These are phyloP conservation scores for Otatea glauca DNA, from an alignment of 176 grass and related monocot species.

Conservation along the genomic window DNA sequence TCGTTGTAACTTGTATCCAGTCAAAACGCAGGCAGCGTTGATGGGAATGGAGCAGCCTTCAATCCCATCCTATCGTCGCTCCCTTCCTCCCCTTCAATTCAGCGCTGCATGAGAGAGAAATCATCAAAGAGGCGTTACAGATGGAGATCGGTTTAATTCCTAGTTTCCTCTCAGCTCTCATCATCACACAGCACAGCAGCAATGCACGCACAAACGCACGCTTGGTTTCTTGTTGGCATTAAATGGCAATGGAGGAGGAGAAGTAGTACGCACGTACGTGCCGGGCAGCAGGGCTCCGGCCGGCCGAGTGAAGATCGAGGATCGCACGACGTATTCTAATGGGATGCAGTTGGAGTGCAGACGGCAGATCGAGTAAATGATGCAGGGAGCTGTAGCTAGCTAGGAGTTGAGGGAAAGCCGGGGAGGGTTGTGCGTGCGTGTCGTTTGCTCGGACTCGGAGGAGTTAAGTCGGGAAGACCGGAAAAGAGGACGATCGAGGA, in stretches of 20 bases:
- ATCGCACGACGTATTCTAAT: background rate
- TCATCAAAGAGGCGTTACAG: background rate
- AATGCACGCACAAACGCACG: background rate
- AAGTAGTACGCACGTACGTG: no score
- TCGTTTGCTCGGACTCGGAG: conserved; percentile 14
- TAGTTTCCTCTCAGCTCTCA: background rate
- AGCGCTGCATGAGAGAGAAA: background rate
- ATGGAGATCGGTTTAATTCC: background rate
- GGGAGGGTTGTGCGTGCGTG: background rate
- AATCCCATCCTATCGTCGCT: background rate
- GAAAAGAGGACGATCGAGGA: background rate
- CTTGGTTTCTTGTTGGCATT: conserved; percentile 33
- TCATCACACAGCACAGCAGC: background rate
- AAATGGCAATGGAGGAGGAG: background rate
- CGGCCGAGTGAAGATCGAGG: background rate
- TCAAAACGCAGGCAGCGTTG: conserved; percentile 11
- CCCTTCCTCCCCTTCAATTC: background rate
- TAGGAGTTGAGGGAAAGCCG: conserved; percentile 20
- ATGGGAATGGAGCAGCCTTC: background rate
- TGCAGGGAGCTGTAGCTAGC: background rate
- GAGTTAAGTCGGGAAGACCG: background rate
- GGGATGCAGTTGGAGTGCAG: background rate
- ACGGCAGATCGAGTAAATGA: conserved; percentile 32
- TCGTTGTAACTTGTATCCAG: background rate
- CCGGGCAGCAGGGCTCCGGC: background rate